Percentiles rank a stretch among this genome's conserved stretches.
Evolutionary conservation across 805 yeast species (phyloP).

Genomic region (Lipomyces yamadae): DNA sequence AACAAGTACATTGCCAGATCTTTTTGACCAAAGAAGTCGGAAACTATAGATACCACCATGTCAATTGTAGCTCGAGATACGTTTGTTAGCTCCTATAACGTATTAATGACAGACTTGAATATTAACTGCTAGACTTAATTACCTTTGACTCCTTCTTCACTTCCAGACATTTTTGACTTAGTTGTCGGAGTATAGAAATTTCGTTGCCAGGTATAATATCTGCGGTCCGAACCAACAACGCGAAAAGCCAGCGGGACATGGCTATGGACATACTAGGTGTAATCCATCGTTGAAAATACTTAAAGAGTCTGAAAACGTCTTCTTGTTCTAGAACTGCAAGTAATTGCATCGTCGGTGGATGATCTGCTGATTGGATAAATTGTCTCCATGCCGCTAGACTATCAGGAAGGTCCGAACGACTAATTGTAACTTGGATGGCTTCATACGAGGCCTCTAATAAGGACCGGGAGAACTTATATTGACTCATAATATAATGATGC

Average conservation of each 20-base stretch:
- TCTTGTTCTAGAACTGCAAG: conserved; percentile 48
- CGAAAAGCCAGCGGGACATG: conserved; percentile 50
- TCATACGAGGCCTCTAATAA: conserved; percentile 15
- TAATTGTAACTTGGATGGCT: conserved; percentile 14
- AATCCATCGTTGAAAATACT: conserved; percentile 54
- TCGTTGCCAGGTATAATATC: conserved; percentile 49
- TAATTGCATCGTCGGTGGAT: conserved; percentile 45
- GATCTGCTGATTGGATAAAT: conserved; percentile 45
- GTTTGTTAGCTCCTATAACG: conserved; percentile 27
- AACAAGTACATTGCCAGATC: conserved; percentile 34
- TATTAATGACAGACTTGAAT: not conserved
- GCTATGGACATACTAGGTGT: conserved; percentile 43
- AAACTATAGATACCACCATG: conserved; percentile 37
- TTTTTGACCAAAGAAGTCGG: conserved; percentile 38
- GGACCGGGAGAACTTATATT: conserved; percentile 21
- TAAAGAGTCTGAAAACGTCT: conserved; percentile 47
- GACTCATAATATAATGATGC: conserved; percentile 27
- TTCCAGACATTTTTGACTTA: conserved; percentile 47
- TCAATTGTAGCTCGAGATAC: conserved; percentile 37
- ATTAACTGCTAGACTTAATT: not conserved
- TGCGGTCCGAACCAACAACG: conserved; percentile 50
- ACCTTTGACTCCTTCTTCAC: conserved; percentile 3
- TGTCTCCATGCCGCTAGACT: conserved; percentile 53
- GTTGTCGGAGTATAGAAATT: conserved; percentile 49
- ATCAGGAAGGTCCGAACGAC: conserved; percentile 45